These are phyloP conservation scores for Colletotrichum tofieldiae DNA, from an alignment of 2,329 filamentous ascomycete genomes.

Conservation along the genomic window DNA sequence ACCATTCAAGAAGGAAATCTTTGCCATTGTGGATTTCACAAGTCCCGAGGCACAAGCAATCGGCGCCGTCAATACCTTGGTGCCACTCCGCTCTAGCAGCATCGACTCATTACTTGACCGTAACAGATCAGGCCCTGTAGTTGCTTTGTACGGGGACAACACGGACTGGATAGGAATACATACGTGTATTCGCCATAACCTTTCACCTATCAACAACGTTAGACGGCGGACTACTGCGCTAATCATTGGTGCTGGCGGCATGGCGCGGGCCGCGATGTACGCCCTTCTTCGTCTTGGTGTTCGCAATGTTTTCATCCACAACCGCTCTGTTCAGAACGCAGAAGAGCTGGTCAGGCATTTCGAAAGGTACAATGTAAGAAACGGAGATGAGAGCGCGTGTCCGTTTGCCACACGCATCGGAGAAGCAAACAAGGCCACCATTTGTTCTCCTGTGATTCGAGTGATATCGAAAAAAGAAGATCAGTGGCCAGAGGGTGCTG, in stretches of 20 bases:
- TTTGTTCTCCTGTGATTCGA: slow-evolving; percentile 69
- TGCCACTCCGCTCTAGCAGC: slow-evolving; percentile 75
- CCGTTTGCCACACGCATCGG: slow-evolving; percentile 47
- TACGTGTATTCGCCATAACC: slow-evolving; percentile 78
- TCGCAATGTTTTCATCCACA: slow-evolving; percentile 81
- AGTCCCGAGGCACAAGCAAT: slow-evolving; percentile 82
- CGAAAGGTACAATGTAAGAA: slow-evolving; percentile 62
- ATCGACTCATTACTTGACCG: slow-evolving; percentile 68
- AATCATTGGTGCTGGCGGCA: slow-evolving; percentile 78
- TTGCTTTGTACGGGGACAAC: slow-evolving; percentile 83
- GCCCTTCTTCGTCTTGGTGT: slow-evolving; percentile 84
- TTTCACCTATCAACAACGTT: slow-evolving; percentile 80
- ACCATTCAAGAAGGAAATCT: slow-evolving; percentile 82
- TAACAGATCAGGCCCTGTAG: slow-evolving; percentile 76
- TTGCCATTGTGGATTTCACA: slow-evolving; percentile 77
- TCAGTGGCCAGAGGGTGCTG: slow-evolving; percentile 75
- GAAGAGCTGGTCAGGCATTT: slow-evolving; percentile 79
- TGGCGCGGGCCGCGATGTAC: slow-evolving; percentile 84
- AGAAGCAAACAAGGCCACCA: slow-evolving; percentile 52
- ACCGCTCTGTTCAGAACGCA: slow-evolving; percentile 77
- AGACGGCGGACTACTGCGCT: slow-evolving; percentile 69
- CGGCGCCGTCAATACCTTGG: slow-evolving; percentile 82
- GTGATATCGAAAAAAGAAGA: slow-evolving; percentile 63
- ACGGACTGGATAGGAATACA: slow-evolving; percentile 87
- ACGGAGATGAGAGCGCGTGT: slow-evolving; percentile 56